Base-by-base conservation (phyloP, 225 moss, liverwort and hornwort species). In the Pleurozium schreberi region DNA sequence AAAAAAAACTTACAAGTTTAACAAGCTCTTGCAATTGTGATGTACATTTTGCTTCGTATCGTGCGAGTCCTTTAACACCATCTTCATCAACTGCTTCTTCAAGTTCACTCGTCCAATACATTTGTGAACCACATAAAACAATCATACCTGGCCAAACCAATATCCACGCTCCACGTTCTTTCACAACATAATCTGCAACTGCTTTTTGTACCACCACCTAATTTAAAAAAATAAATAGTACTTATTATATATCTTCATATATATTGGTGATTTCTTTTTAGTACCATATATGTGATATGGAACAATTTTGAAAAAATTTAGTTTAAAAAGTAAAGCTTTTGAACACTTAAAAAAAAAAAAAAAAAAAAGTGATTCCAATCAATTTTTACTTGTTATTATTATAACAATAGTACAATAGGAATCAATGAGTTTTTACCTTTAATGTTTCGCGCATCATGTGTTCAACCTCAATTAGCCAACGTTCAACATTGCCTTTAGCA, bases 391-490 rank as follows among this genome's bases (percentile, higher is more conserved):
- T 21, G 9, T 17, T 27, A 77, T 62, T 11, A 36, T 53, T 40
- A 57, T 5, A 28, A 19, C 0, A 23, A 4, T 25, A 0, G 1
- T 30, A 21, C 1, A 27, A 2, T 16, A 11, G 14, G n/a, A 47
- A 22, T 86, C 1, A 20, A 66, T 40, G 2, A 19, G 4, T 20
- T 27, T 31, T 4, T 65, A 97, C 97, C 91, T 64, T 91, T 70
- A 97, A 87, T 52, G 97, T 97, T 91, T 97, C 97, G 10, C 91
- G 91, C 97, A 97, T 97, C 92, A 96, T 96, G 65, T 93, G 92
- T 74, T 97, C 97, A 47, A 97, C 94, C 90, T 97, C 96, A 38
- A 93, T 94, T 67, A 97, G 84, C 97, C 97, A 97, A 73, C 91
- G 65, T 80, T 97, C 97, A 62, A 97, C 97, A 63, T 96, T 96